Evolutionary conservation across 805 yeast genomes (phyloP), one percentile per base, ranked within the genome.

Genomic region (Candida maesae): DNA sequence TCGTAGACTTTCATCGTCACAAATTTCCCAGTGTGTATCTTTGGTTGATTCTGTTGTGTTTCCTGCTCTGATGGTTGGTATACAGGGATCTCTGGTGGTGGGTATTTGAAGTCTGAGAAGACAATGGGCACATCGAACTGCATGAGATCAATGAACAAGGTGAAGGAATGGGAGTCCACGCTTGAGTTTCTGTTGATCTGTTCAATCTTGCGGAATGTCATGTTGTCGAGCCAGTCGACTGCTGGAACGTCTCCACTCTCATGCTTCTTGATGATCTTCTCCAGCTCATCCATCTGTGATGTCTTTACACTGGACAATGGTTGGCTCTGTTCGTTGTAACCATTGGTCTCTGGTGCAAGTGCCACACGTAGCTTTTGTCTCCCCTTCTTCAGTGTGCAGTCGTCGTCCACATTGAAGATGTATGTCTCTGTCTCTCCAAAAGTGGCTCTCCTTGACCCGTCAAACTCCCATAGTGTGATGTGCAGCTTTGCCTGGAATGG

Each of bases 71-170:
- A 68, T 18, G 74, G 70, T 26, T 66, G 67, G 33, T 56, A 66
- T n/a, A 55, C 67, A 50, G 58, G 73, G 27, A 58, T 62, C 44
- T 46, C 57, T 17, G 47, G 55, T 33, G 61, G 63, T 10, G 48
- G 50, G 20, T 74, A 76, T 24, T 69, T 70, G 26, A 65, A 66
- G 49, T 83, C 89, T 6, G 82, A 72, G 55, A 70, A 85, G 1
- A 85, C 84, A 2, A 86, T 73, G 0, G 93, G 93, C 16, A 79
- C 64, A 50, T 81, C 88, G 60, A 81, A 84, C 42, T 77, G 76
- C 13, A 80, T 78, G 31, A 81, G 66, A 41, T 80, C 86, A 6
- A 84, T 59, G 44, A 67, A 68, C 20, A 78, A 47, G 0, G 64
- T 45, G 44, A 66, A 68, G 8, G 38, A 19, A n/a, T 66, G 68